Evolutionary conservation across 2,329 filamentous ascomycete genomes (phyloP).

Genomic region (Onygena corvina): DNA sequence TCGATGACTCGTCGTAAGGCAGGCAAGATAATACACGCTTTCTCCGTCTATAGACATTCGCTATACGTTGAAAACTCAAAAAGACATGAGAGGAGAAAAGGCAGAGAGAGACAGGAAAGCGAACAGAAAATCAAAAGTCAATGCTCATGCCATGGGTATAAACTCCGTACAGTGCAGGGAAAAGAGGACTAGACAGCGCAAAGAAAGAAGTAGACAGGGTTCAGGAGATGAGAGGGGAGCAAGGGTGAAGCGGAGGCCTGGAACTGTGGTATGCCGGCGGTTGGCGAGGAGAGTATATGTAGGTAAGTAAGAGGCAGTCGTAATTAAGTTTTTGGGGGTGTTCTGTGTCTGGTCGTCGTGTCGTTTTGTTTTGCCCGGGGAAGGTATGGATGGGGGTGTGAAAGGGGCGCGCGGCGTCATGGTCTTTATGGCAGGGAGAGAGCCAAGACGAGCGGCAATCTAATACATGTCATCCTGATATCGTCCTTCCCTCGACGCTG

Average conservation of each 20-base stretch:
- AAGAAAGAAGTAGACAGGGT: background rate
- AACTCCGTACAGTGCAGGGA: conserved; percentile 12
- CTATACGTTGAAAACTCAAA: background rate
- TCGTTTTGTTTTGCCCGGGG: too few species aligned
- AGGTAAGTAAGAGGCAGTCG: background rate
- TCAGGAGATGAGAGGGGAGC: conserved; percentile 11
- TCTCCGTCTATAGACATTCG: conserved; percentile 1
- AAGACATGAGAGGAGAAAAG: conserved; percentile 1
- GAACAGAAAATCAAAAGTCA: conserved; percentile 4
- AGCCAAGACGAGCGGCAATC: background rate
- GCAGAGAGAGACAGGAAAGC: background rate
- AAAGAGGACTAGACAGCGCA: too few species aligned
- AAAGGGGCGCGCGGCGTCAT: background rate
- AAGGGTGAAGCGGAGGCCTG: conserved; percentile 10
- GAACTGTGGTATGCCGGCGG: too few species aligned
- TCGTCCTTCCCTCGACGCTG: background rate
- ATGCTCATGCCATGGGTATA: conserved; percentile 13
- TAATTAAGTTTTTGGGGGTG: conserved; percentile 1
- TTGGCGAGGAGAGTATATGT: too few species aligned
- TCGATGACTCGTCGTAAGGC: background rate
- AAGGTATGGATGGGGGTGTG: background rate
- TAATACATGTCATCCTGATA: conserved; percentile 1
- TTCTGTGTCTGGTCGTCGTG: background rate
- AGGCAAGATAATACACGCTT: conserved; percentile 1
- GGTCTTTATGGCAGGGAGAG: background rate